Conservation (phyloP, 169 alveolate genomes). For the Cryptosporidium muris region DNA sequence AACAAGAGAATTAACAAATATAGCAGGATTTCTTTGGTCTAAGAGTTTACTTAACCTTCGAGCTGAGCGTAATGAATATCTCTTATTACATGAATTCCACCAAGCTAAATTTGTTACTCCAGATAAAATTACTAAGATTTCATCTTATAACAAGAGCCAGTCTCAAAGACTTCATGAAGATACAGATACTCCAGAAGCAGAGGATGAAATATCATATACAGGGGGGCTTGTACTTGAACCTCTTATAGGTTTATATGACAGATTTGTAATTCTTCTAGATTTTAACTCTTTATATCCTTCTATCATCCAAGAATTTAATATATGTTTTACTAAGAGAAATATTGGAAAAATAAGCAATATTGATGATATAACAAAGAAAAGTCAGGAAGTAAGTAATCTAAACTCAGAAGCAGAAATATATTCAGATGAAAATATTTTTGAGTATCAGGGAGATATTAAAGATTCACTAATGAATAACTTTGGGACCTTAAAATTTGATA, state of each 20-base stretch:
- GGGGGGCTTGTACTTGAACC: conserved; percentile 99
- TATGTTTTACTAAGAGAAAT: conserved; percentile 96
- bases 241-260: conserved; percentile 94
- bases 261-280: conserved; percentile 94
- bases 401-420: conserved; percentile 60
- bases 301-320: conserved; percentile 97
- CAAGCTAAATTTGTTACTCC: conserved; percentile 85
- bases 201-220: conserved; percentile 83
- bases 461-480: not conserved
- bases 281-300: conserved; percentile 99
- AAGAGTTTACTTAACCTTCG: conserved; percentile 86
- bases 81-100: conserved; percentile 94
- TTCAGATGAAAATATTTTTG: not conserved
- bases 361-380: conserved; percentile 74
- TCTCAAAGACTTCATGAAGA: conserved; percentile 74
- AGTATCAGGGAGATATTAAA: too few species aligned
- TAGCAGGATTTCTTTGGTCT: conserved; percentile 97
- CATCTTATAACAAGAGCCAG: conserved; percentile 31
- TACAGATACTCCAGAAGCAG: not conserved
- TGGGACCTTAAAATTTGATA: not conserved
- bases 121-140: conserved; percentile 74
- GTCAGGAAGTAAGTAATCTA: conserved; percentile 72
- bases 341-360: too few species aligned
- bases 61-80: conserved; percentile 95
- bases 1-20: conserved; percentile 93